These are phyloP conservation scores for Paramecium tetraurelia DNA, from an alignment of 73 alveolate species.

Conservation along the genomic window DNA sequence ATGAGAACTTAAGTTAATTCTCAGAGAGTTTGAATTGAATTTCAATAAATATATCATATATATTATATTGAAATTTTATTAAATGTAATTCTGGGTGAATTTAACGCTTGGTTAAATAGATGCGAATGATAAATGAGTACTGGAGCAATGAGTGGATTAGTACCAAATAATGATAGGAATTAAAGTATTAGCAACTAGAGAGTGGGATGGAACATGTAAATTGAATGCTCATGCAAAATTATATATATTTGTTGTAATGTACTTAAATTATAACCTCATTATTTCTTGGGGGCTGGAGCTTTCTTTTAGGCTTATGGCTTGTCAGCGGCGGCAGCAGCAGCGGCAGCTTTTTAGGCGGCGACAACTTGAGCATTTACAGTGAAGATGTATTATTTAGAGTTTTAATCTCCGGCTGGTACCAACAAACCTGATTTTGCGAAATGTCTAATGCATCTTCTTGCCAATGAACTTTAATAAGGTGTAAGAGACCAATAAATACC, in stretches of 20 bases:
- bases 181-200: not conserved
- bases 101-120: not conserved
- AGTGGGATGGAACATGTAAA: not conserved
- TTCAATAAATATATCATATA: not conserved
- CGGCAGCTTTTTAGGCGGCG: constrained; percentile 41
- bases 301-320: not conserved
- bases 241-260: not conserved
- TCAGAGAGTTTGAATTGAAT: not conserved
- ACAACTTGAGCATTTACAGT: constrained; percentile 7
- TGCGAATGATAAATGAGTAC: no score
- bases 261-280: constrained; percentile 2
- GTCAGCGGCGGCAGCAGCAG: constrained; percentile 42
- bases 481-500: constrained; percentile 22
- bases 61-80: not conserved
- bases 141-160: not conserved
- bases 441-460: constrained; percentile 23
- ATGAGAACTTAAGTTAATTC: no score
- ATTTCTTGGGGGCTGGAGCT: not conserved
- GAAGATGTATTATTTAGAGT: constrained; percentile 22
- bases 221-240: not conserved
- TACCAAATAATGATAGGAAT: not conserved
- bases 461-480: constrained; percentile 2
- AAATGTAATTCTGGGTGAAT: not conserved
- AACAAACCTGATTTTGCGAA: not conserved
- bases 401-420: constrained; percentile 6